These are phyloP conservation scores for Solanum infundibuliforme DNA, from an alignment of 257 asterid species.

Conservation along the genomic window DNA sequence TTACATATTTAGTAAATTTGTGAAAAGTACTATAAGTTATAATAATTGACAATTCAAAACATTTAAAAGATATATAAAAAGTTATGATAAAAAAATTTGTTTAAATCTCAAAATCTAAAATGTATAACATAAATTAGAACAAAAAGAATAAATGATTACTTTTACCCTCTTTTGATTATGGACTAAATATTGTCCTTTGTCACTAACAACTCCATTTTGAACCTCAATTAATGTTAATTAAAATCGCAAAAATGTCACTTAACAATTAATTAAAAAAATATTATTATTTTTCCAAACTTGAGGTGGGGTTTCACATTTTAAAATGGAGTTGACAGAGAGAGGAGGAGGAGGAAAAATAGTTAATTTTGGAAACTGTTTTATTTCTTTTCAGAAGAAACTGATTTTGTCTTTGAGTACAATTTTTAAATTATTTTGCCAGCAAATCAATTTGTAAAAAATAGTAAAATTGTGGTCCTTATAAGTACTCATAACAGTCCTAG, in stretches of 20 bases:
- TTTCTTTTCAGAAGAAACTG: not conserved
- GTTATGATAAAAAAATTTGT: rapidly evolving
- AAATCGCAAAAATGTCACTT: not conserved
- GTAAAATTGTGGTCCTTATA: slow-evolving; percentile 7
- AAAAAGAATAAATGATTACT: not conserved
- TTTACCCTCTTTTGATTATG: not conserved
- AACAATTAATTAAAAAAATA: no score
- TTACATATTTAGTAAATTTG: no score
- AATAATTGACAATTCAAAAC: no score
- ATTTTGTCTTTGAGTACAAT: not conserved
- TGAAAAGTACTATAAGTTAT: no score
- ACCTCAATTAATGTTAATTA: not conserved
- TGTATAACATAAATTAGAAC: not conserved
- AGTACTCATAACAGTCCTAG: not conserved
- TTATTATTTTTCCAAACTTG: not conserved
- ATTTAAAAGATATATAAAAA: no score
- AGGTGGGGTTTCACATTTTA: not conserved
- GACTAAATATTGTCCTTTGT: not conserved
- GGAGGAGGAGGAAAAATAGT: not conserved
- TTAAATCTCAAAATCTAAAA: no score
- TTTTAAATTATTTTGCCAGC: not conserved
- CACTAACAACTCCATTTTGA: not conserved
- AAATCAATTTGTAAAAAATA: not conserved
- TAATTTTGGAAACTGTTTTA: not conserved
- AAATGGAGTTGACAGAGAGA: not conserved